Percentiles rank a stretch among this genome's conserved stretches.
These are phyloP conservation scores for Tolypocladium pustulatum DNA, from an alignment of 2,329 filamentous ascomycete species.

Conservation along the genomic window DNA sequence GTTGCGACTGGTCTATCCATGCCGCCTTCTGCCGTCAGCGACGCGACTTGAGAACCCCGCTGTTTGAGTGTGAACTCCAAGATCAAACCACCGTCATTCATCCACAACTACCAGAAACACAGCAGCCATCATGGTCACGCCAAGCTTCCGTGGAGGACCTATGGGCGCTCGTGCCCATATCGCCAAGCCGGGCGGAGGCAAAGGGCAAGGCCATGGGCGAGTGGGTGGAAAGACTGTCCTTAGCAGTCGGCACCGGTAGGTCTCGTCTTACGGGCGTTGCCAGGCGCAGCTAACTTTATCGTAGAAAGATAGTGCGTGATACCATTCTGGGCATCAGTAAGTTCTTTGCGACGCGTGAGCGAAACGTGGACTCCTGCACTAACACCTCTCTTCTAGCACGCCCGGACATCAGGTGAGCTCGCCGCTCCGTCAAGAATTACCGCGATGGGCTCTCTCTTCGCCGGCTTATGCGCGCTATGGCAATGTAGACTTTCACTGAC, in stretches of 20 bases:
- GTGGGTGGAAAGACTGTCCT: conserved; percentile 3
- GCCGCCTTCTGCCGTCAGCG: neutral
- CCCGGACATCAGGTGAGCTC: conserved; percentile 2
- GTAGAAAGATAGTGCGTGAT: conserved; percentile 9
- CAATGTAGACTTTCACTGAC: neutral
- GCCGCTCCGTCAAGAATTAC: neutral
- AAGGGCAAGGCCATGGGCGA: neutral
- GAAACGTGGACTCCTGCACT: neutral
- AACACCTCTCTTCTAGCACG: neutral
- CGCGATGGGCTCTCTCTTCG: neutral
- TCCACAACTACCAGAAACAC: neutral
- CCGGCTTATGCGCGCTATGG: too few species aligned
- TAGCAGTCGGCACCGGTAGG: neutral
- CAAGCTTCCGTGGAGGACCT: neutral
- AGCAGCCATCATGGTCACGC: neutral
- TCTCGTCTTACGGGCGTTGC: neutral
- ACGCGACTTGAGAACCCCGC: neutral
- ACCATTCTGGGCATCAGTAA: conserved; percentile 7
- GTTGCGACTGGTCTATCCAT: neutral
- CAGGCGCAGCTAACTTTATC: neutral
- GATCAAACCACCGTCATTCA: neutral
- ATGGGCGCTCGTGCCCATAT: neutral
- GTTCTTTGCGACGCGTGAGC: neutral
- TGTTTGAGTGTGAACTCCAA: neutral
- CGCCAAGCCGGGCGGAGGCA: neutral